phyloP scores from a whole-genome alignment of 1,284 basidiomycete species.

The Moesziomyces sp. region DNA sequence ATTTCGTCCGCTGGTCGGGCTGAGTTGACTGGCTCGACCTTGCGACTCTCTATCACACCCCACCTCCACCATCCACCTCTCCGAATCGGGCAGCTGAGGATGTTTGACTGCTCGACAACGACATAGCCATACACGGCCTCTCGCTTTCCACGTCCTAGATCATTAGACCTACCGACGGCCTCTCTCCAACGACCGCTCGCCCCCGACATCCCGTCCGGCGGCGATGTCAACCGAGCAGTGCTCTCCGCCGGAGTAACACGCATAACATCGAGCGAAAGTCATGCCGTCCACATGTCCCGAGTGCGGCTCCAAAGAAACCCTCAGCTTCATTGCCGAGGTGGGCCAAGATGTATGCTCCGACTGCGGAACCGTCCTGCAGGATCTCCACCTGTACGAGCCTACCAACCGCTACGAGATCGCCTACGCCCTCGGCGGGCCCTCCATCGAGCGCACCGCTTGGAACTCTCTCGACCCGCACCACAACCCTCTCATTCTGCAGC shows the following conservation, averaged over 20 bases:
- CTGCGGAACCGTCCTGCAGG: constrained; percentile 20
- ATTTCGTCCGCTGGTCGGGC: too few relatives aligned
- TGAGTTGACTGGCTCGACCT: too few relatives aligned
- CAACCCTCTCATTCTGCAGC: background rate
- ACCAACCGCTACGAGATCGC: constrained; percentile 15
- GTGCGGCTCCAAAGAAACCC: constrained; percentile 15
- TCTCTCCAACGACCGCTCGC: too few relatives aligned
- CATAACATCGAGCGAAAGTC: background rate
- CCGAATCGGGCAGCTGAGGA: background rate
- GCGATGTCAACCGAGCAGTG: background rate
- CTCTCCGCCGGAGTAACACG: background rate
- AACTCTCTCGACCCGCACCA: background rate
- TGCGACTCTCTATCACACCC: background rate
- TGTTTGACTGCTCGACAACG: background rate
- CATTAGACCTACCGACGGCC: background rate
- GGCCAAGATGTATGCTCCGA: constrained; percentile 24
- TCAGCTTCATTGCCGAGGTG: constrained; percentile 15
- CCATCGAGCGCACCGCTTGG: constrained; percentile 1
- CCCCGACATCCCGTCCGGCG: background rate
- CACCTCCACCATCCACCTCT: background rate
- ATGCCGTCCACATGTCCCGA: constrained; percentile 26
- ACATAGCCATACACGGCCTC: too few relatives aligned
- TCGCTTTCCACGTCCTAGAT: too few relatives aligned
- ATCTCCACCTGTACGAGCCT: constrained; percentile 31
- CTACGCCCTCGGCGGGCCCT: constrained; percentile 19